Evolutionary conservation across 2,329 filamentous ascomycete genomes (phyloP).

Genomic region (Tolypocladium amazonense): DNA sequence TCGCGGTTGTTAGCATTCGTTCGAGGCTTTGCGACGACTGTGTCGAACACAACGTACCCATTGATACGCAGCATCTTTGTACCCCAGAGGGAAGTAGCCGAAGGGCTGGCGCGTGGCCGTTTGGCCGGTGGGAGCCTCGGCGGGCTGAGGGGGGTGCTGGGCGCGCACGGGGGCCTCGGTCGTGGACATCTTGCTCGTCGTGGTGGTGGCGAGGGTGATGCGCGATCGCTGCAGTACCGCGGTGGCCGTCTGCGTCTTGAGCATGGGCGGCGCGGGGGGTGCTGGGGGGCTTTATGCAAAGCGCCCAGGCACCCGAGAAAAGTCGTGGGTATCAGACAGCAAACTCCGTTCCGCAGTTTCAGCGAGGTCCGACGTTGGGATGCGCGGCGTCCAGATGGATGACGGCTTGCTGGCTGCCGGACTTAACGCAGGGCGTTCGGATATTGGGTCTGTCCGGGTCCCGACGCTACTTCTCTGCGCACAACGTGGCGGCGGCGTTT

Average conservation of each 20-base stretch:
- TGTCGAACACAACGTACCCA: constrained; percentile 51
- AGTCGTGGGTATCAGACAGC: not conserved
- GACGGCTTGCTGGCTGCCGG: constrained; percentile 1
- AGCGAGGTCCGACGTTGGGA: not conserved
- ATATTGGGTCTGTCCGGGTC: constrained; percentile 7
- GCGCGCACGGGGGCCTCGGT: constrained; percentile 16
- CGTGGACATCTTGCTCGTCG: constrained; percentile 19
- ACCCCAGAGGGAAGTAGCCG: constrained; percentile 70
- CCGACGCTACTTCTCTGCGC: constrained; percentile 3
- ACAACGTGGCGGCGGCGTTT: not conserved
- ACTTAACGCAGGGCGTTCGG: constrained; percentile 7
- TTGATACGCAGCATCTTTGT: constrained; percentile 84
- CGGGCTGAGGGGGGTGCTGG: constrained; percentile 2
- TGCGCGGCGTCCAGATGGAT: not conserved
- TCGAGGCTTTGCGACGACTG: not conserved
- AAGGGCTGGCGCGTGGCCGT: constrained; percentile 17
- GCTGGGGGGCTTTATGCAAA: not conserved
- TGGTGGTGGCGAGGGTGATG: constrained; percentile 18
- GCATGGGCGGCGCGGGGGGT: constrained; percentile 23
- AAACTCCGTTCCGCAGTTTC: not conserved
- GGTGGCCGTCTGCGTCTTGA: constrained; percentile 29
- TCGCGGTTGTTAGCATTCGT: not conserved
- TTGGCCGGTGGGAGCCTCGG: constrained; percentile 14
- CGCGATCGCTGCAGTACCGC: constrained; percentile 30
- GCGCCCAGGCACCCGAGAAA: not conserved